Conservation (phyloP, 2,329 filamentous ascomycete species). For the Eutypella sp. region DNA sequence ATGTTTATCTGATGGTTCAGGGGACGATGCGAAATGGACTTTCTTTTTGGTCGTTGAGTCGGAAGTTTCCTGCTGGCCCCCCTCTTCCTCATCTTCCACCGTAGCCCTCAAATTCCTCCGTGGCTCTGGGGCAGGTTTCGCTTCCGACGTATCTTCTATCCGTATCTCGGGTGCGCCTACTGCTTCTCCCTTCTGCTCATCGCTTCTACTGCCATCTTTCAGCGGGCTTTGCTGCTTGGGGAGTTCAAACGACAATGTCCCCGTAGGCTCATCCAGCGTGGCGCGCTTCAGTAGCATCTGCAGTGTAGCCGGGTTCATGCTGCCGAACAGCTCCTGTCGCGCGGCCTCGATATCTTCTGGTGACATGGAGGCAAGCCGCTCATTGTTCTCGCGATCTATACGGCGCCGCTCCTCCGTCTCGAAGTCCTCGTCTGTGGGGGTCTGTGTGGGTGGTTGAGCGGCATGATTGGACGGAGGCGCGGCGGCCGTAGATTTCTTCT, state of each 20-base stretch:
- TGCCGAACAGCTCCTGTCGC: slow-evolving; percentile 72
- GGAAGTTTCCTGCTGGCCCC: slow-evolving; percentile 4
- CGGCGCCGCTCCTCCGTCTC: slow-evolving; percentile 57
- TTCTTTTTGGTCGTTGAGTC: neutral
- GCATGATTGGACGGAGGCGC: slow-evolving; percentile 13
- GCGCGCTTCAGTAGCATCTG: slow-evolving; percentile 72
- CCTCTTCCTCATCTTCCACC: slow-evolving; percentile 14
- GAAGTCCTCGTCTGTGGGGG: slow-evolving; percentile 15
- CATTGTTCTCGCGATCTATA: slow-evolving; percentile 80
- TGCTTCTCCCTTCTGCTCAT: slow-evolving; percentile 8
- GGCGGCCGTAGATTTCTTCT: slow-evolving; percentile 18
- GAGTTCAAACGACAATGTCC: slow-evolving; percentile 39
- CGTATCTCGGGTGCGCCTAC: slow-evolving; percentile 13
- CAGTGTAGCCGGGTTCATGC: slow-evolving; percentile 69
- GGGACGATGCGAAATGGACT: slow-evolving; percentile 1
- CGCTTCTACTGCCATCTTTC: no score
- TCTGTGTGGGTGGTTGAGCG: slow-evolving; percentile 9
- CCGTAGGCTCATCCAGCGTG: slow-evolving; percentile 62
- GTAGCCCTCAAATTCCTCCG: slow-evolving; percentile 9
- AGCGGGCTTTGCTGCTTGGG: slow-evolving; percentile 1
- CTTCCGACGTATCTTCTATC: slow-evolving; percentile 19
- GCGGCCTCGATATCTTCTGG: slow-evolving; percentile 76
- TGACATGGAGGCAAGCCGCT: slow-evolving; percentile 72
- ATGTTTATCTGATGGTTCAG: neutral
- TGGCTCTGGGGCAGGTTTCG: neutral